Conservation (phyloP, 2,329 filamentous ascomycete genomes). For the Arachnomyces sp. region DNA sequence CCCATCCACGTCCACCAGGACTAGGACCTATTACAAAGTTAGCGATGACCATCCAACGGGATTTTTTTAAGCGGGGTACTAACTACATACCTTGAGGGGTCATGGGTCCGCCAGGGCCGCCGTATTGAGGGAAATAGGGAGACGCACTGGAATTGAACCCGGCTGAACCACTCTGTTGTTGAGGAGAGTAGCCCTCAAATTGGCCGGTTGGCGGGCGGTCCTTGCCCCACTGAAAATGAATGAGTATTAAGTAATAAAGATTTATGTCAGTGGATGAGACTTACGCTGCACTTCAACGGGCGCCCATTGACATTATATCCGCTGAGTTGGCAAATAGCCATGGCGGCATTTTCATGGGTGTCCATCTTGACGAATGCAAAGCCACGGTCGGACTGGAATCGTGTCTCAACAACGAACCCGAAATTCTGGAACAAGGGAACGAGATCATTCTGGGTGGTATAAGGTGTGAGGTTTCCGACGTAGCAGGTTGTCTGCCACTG, state of each 20-base stretch:
- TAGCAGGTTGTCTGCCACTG: constrained; percentile 98
- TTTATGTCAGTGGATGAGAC: constrained; percentile 35
- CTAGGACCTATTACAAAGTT: constrained; percentile 47
- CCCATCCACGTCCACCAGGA: constrained; percentile 50
- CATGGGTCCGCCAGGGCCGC: constrained; percentile 59
- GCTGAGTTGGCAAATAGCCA: constrained; percentile 96
- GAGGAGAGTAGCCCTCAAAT: constrained; percentile 77
- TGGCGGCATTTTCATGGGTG: constrained; percentile 92
- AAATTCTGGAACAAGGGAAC: constrained; percentile 99
- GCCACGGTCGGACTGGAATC: constrained; percentile 94
- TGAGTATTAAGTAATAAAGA: constrained; percentile 24
- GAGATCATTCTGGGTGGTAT: constrained; percentile 92
- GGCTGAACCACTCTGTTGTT: constrained; percentile 59
- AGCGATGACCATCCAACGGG: constrained; percentile 1
- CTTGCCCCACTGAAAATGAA: constrained; percentile 77
- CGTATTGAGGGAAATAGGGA: constrained; percentile 88
- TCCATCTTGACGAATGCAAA: constrained; percentile 99
- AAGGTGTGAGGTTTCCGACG: constrained; percentile 93
- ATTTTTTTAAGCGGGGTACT: constrained; percentile 12
- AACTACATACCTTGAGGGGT: constrained; percentile 47
- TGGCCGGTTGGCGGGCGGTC: constrained; percentile 84
- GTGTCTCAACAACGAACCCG: constrained; percentile 92
- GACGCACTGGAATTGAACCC: constrained; percentile 67
- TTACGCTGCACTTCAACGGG: constrained; percentile 95
- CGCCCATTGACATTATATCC: constrained; percentile 97